Conservation (phyloP, 2,329 filamentous ascomycete species). For the Verticillium nonalfalfae region DNA sequence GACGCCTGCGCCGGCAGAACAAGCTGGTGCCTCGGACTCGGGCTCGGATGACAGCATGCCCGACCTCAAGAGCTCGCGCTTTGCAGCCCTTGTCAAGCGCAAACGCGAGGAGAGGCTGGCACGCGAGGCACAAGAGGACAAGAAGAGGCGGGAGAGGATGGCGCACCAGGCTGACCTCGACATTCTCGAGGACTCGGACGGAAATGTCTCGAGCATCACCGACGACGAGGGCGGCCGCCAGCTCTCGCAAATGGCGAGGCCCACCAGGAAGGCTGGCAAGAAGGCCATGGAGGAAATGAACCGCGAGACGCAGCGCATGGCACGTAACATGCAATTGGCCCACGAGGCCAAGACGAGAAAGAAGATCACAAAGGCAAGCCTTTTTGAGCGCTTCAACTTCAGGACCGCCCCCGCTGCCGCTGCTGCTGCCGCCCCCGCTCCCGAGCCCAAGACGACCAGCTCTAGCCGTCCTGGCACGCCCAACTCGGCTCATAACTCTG, state of each 20-base stretch:
- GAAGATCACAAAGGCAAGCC: slow-evolving; percentile 75
- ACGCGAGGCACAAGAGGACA: slow-evolving; percentile 54
- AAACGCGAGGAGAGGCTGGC: slow-evolving; percentile 67
- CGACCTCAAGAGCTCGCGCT: slow-evolving; percentile 46
- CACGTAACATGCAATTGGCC: slow-evolving; percentile 81
- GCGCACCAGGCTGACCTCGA: slow-evolving; percentile 30
- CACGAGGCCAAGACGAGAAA: slow-evolving; percentile 89
- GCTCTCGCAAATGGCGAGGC: slow-evolving; percentile 63
- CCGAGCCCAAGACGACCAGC: slow-evolving; percentile 32
- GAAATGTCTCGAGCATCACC: slow-evolving; percentile 49
- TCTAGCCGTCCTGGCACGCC: slow-evolving; percentile 51
- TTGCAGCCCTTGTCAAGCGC: slow-evolving; percentile 65
- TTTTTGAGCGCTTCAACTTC: slow-evolving; percentile 82
- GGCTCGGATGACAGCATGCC: slow-evolving; percentile 42
- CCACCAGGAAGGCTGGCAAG: slow-evolving; percentile 82
- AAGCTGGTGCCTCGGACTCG: slow-evolving; percentile 21
- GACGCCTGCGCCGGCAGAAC: slow-evolving; percentile 19
- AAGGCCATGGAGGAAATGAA: slow-evolving; percentile 94
- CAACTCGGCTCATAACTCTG: slow-evolving; percentile 34
- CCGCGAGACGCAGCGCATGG: slow-evolving; percentile 86
- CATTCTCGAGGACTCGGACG: slow-evolving; percentile 31
- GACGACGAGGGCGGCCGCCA: slow-evolving; percentile 58
- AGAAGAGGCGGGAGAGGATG: slow-evolving; percentile 36
- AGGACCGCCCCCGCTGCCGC: slow-evolving; percentile 31
- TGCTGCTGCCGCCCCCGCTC: slow-evolving; percentile 15